Conservation (phyloP, 208 protist genomes). For the Lotmaria passim region DNA sequence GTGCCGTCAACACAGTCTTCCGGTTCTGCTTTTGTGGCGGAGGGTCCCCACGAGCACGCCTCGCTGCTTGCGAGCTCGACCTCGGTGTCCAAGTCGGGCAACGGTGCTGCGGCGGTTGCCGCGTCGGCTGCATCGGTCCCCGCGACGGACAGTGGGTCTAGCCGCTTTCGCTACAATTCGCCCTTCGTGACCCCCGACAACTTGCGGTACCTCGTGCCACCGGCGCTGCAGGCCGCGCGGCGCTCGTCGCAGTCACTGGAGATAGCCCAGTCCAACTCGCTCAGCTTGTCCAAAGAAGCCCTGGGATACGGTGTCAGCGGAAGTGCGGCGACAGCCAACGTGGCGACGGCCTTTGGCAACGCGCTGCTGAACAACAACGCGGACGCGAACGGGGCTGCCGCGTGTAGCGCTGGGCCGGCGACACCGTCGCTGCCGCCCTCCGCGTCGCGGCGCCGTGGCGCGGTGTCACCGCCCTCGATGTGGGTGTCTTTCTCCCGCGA, state of each 20-base stretch:
- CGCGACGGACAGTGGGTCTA: not conserved
- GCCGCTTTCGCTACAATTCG: not conserved
- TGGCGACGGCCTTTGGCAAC: constrained; percentile 6
- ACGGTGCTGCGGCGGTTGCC: not conserved
- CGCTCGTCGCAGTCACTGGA: not conserved
- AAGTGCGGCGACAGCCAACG: not conserved
- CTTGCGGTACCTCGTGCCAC: constrained; percentile 6
- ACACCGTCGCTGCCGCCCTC: constrained; percentile 14
- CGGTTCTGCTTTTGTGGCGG: not conserved
- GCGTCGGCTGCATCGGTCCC: not conserved
- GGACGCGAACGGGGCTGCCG: not conserved
- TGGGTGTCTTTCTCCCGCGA: constrained; percentile 31
- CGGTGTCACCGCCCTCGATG: constrained; percentile 25
- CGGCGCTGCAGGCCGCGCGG: not conserved
- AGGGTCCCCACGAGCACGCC: not conserved
- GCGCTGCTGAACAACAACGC: not conserved
- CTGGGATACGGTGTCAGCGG: no score
- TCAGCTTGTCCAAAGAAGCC: constrained; percentile 13
- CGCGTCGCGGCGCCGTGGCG: constrained; percentile 8
- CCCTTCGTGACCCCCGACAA: constrained; percentile 19
- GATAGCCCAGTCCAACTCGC: constrained; percentile 14
- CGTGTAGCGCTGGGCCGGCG: not conserved
- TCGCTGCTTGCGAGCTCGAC: not conserved
- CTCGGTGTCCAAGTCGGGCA: constrained; percentile 15
- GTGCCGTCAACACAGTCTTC: constrained; percentile 2